Percentiles rank a stretch among this genome's conserved stretches.
phyloP scores from a whole-genome alignment of 164 flowering plant species.

The Aristolochia californica region DNA sequence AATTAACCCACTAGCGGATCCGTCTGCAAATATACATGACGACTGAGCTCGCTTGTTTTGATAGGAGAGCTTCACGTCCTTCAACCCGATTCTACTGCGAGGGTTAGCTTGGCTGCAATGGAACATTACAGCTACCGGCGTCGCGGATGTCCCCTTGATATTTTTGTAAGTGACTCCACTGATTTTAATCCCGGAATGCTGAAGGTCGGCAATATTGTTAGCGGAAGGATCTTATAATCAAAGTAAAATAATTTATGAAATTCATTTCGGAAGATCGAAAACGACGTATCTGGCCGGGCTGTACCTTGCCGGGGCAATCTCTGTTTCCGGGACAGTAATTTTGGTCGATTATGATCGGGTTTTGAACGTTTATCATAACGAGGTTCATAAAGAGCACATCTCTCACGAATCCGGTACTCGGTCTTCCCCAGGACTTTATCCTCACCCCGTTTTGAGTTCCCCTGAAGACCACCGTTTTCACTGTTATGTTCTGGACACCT shows the following conservation, averaged over 20 bases:
- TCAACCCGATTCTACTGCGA: constrained; percentile 12
- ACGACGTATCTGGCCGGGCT: no score
- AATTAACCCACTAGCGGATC: constrained; percentile 7
- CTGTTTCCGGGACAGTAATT: constrained; percentile 48
- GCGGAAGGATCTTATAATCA: no score
- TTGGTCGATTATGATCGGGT: constrained; percentile 73
- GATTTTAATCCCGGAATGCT: constrained; percentile 20
- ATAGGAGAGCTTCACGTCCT: constrained; percentile 15
- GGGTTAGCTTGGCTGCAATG: constrained; percentile 14
- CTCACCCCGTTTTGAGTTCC: constrained; percentile 58
- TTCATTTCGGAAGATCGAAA: no score
- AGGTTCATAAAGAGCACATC: constrained; percentile 35
- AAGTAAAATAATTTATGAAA: no score
- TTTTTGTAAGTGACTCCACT: constrained; percentile 11
- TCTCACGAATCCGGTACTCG: constrained; percentile 50
- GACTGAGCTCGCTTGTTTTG: constrained; percentile 10
- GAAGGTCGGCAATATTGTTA: no score
- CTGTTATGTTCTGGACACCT: constrained; percentile 67
- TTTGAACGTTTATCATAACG: constrained; percentile 36
- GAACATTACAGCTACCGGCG: constrained; percentile 16
- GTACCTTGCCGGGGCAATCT: constrained; percentile 55
- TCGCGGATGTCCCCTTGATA: constrained; percentile 19
- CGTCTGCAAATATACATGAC: constrained; percentile 10
- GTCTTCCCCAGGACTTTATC: constrained; percentile 68
- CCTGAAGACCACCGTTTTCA: constrained; percentile 28